Evolutionary conservation across 2,329 filamentous ascomycete genomes (phyloP), one percentile per base, ranked within the genome.

Genomic region (Xylariaceae sp.): DNA sequence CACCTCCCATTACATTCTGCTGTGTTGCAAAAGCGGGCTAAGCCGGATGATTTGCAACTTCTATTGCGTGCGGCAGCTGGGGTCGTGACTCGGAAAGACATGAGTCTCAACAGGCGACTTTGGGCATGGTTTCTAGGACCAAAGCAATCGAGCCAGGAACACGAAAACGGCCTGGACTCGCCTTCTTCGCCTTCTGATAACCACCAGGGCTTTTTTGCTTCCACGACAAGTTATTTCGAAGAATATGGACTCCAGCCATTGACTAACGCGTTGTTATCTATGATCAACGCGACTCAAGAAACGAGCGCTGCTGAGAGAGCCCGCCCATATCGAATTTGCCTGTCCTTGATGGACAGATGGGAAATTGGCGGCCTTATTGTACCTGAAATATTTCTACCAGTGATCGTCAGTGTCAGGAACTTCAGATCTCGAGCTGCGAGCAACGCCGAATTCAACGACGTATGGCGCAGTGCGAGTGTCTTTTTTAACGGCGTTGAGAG

Each of bases 401-500:
- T 91, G 19, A 79, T 98, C 53, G 77, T 83, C 58, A 94, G 85
- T 53, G 83, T 95, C 29, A 81, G 84, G 50, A 69, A 73, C 34
- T 97, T 89, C 66, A 83, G 89, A 62, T 67, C 71, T 19, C 71
- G 70, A 38, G 79, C 85, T 9, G 64, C 75, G 1, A 75, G 74
- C n/a, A 85, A 84, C 55, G 66, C 76, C 6, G 81, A 91, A 43
- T 89, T 93, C 47, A 75, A 81, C 12, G 93, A 98, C 62, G 89
- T 97, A 3, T 75, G 97, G 51, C 82, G 88, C 52, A 97, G 91
- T 60, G 93, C 91, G 4, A 95, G 87, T 59, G 85, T 93, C 31
- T 98, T 98, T 66, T 98, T 98, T 53, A 93, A 98, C 59, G 91
- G 91, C 4, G 91, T 97, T 30, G 93, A 98, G 64, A 95, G 90